Evolutionary conservation across 2,329 filamentous ascomycete genomes (phyloP).

Genomic region (Alternaria ventricosa): DNA sequence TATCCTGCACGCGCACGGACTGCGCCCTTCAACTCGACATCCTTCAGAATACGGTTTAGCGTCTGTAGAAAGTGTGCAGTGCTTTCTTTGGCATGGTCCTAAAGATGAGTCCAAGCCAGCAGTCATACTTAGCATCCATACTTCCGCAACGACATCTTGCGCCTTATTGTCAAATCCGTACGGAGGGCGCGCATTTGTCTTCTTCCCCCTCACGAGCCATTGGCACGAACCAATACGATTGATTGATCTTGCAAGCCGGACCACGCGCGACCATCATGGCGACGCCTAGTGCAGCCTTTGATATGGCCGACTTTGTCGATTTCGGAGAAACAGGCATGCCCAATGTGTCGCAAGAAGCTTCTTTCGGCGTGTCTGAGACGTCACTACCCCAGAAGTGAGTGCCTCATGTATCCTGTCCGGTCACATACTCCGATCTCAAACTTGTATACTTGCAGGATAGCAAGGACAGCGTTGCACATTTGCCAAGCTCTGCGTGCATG

Average conservation of each 20-base stretch:
- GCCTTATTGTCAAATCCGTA: conserved; percentile 26
- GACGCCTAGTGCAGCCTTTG: conserved; percentile 32
- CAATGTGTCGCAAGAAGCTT: conserved; percentile 24
- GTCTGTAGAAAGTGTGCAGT: conserved; percentile 7
- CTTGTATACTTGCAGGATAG: neutral
- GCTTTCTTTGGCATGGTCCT: conserved; percentile 6
- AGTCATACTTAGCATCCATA: conserved; percentile 18
- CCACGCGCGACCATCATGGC: conserved; percentile 29
- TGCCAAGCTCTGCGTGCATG: neutral
- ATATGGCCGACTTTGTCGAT: conserved; percentile 49
- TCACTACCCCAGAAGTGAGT: conserved; percentile 24
- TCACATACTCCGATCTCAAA: neutral
- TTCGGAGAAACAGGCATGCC: conserved; percentile 48
- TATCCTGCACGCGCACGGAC: conserved; percentile 19
- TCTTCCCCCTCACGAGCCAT: neutral
- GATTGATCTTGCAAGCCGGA: neutral
- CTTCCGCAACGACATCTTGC: conserved; percentile 14
- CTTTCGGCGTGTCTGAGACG: neutral
- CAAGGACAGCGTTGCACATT: neutral
- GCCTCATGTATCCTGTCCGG: neutral
- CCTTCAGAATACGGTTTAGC: conserved; percentile 13
- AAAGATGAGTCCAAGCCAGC: conserved; percentile 12
- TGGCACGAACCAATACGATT: neutral
- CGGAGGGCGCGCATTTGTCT: conserved; percentile 27
- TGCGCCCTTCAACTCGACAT: conserved; percentile 28